These are phyloP conservation scores for Cercospora sp. DNA, from an alignment of 2,329 filamentous ascomycete species.

Conservation along the genomic window DNA sequence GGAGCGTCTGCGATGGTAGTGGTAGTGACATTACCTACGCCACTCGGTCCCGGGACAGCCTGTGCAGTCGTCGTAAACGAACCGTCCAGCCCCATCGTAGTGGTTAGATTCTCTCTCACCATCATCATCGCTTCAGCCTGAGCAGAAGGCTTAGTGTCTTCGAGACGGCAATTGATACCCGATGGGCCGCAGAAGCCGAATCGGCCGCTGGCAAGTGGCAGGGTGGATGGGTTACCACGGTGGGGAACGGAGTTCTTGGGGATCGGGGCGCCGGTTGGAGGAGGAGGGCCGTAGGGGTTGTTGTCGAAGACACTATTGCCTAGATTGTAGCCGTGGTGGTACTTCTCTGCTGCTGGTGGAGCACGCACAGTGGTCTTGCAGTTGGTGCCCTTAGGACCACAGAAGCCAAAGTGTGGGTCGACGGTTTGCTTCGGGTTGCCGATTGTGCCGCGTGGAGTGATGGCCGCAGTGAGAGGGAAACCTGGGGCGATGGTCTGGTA, in stretches of 20 bases:
- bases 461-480: neutral
- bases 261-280: neutral
- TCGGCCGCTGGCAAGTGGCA: neutral
- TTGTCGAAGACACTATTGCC: neutral
- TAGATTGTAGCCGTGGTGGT: neutral
- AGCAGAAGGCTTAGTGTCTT: neutral
- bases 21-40: neutral
- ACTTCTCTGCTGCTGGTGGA: neutral
- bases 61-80: neutral
- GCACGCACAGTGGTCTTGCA: constrained; percentile 11
- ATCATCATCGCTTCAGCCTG: neutral
- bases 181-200: neutral
- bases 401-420: constrained; percentile 12
- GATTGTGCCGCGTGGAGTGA: neutral
- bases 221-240: neutral
- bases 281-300: neutral
- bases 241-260: neutral
- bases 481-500: neutral
- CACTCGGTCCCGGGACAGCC: neutral
- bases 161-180: neutral
- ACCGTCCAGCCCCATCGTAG: neutral
- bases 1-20: neutral
- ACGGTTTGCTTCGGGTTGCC: neutral
- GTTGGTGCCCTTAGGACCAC: constrained; percentile 14
- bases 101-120: neutral